These are phyloP conservation scores for Debaryomyces sp. DNA, from an alignment of 1,139 yeast genomes.

Conservation along the genomic window DNA sequence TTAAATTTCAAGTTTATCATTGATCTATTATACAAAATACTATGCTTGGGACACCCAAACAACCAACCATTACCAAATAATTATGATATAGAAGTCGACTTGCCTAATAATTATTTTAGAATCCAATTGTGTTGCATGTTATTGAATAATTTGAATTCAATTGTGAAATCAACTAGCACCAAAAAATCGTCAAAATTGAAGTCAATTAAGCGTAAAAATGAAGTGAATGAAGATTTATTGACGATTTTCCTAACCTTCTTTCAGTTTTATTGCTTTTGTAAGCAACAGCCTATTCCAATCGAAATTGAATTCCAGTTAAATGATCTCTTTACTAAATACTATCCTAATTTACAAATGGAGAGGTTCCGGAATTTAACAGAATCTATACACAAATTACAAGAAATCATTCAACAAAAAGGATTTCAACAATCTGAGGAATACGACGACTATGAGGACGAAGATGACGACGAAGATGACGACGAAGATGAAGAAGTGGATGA, in stretches of 20 bases:
- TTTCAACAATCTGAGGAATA: conserved; percentile 20
- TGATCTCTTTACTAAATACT: conserved; percentile 40
- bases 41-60: conserved; percentile 69
- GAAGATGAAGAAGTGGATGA: neutral
- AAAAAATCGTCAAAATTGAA: conserved; percentile 5
- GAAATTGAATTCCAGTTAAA: conserved; percentile 61
- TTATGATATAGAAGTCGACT: conserved; percentile 51
- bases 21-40: conserved; percentile 58
- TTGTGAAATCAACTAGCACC: conserved; percentile 1
- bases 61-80: conserved; percentile 59
- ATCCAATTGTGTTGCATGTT: conserved; percentile 53
- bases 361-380: conserved; percentile 45
- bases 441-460: conserved; percentile 16
- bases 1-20: conserved; percentile 50
- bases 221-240: conserved; percentile 29
- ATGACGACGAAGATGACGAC: conserved; percentile 19
- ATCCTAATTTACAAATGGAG: conserved; percentile 25
- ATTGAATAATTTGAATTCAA: conserved; percentile 21
- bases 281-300: conserved; percentile 63
- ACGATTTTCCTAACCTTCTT: conserved; percentile 59
- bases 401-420: conserved; percentile 16
- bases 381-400: conserved; percentile 41
- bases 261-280: conserved; percentile 74
- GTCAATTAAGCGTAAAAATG: conserved; percentile 10
- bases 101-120: conserved; percentile 71